Percentiles rank a stretch among this genome's conserved stretches.
Conservation (phyloP, 305 asterid species). For the Striga hermonthica region DNA sequence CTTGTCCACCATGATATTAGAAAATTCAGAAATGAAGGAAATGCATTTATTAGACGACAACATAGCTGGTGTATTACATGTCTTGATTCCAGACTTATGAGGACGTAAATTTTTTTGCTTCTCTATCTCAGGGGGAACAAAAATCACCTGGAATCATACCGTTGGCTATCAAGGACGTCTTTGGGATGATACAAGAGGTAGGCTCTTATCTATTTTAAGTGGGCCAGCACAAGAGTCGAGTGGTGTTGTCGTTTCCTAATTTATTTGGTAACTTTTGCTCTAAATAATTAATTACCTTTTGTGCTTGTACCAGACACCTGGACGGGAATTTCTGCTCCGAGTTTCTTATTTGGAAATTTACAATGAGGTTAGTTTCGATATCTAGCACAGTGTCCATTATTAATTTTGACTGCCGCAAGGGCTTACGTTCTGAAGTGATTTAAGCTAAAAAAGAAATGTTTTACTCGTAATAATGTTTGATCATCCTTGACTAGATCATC, state of each 20-base stretch:
- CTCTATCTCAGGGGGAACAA: conserved; percentile 71
- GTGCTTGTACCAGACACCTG: conserved; percentile 60
- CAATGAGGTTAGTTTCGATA: conserved; percentile 62
- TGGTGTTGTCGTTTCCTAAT: conserved; percentile 15
- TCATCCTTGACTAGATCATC: conserved; percentile 17
- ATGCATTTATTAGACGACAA: background rate
- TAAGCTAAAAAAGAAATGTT: conserved; percentile 17
- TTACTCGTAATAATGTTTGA: conserved; percentile 22
- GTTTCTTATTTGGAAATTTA: conserved; percentile 83
- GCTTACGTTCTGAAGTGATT: conserved; percentile 12
- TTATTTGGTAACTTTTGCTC: conserved; percentile 14
- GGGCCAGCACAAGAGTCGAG: conserved; percentile 19
- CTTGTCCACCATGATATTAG: conserved; percentile 17
- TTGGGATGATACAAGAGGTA: conserved; percentile 87
- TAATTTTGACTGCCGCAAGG: conserved; percentile 20
- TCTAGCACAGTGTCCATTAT: conserved; percentile 18
- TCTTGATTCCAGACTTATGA: background rate
- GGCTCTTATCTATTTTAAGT: conserved; percentile 22
- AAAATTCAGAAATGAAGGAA: background rate
- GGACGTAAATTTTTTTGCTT: conserved; percentile 19
- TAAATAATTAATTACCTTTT: conserved; percentile 29
- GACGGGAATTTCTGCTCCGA: conserved; percentile 78
- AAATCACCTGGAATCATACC: conserved; percentile 90
- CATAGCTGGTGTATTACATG: too few species aligned
- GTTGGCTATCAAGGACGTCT: conserved; percentile 74